phyloP scores from a whole-genome alignment of 441 rosid species.

The Pelargonium australe region DNA sequence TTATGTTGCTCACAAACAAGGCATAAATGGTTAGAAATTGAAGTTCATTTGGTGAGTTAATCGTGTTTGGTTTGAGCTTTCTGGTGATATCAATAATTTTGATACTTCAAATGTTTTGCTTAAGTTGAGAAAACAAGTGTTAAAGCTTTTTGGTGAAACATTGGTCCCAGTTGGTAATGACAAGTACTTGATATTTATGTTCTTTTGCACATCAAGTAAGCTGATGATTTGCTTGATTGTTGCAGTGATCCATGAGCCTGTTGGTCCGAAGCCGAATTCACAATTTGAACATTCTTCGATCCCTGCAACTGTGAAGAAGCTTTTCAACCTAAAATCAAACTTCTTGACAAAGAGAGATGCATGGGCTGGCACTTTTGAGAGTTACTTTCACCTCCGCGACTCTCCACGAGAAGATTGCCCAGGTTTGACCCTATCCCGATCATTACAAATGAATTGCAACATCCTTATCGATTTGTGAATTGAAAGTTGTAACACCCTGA shows the following conservation, averaged over 20 bases:
- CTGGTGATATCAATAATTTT: too few relatives aligned
- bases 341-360: slow-evolving; percentile 92
- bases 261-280: slow-evolving; percentile 62
- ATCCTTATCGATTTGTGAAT: background rate
- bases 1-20: too few relatives aligned
- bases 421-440: slow-evolving; percentile 25
- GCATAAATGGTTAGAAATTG: too few relatives aligned
- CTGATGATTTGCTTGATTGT: background rate
- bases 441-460: background rate
- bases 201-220: too few relatives aligned
- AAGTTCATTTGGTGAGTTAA: too few relatives aligned
- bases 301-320: slow-evolving; percentile 85
- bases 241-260: slow-evolving; percentile 57
- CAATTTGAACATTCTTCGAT: slow-evolving; percentile 89
- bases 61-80: too few relatives aligned
- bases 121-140: too few relatives aligned
- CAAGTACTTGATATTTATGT: too few relatives aligned
- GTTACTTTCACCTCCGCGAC: slow-evolving; percentile 44
- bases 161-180: too few relatives aligned
- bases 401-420: slow-evolving; percentile 89
- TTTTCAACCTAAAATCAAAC: slow-evolving; percentile 73
- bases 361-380: slow-evolving; percentile 91
- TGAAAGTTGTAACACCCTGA: too few relatives aligned
- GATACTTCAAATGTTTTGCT: too few relatives aligned
- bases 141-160: too few relatives aligned